Evolutionary conservation across 176 grass and related monocot species (phyloP).

Genomic region (Saccharum spontaneum): DNA sequence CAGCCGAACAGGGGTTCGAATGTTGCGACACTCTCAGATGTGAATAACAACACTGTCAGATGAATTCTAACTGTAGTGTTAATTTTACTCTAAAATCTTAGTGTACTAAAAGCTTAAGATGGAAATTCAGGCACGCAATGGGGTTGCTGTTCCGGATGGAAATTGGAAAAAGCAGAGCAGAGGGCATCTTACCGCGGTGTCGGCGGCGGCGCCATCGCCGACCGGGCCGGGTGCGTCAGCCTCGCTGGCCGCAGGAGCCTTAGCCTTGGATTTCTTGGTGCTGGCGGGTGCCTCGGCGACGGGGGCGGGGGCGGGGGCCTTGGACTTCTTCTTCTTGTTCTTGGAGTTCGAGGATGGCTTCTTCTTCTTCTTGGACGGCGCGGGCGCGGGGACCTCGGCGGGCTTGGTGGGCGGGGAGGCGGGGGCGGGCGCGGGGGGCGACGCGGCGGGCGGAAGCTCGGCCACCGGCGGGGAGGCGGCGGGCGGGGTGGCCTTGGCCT

Average conservation of each 20-base stretch:
- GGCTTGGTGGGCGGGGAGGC: conserved; percentile 46
- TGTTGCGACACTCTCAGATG: no score
- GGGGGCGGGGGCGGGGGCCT: conserved; percentile 47
- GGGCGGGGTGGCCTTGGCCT: conserved; percentile 28
- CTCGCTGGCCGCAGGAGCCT: conserved; percentile 12
- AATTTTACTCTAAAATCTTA: not conserved
- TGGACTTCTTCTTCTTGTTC: conserved; percentile 61
- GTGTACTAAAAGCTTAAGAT: no score
- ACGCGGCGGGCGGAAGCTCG: conserved; percentile 7
- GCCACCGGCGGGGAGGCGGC: not conserved
- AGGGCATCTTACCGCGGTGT: conserved; percentile 37
- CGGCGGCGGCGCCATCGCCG: conserved; percentile 24
- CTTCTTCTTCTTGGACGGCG: conserved; percentile 61
- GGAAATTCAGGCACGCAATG: not conserved
- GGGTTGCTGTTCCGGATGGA: not conserved
- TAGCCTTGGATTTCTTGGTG: conserved; percentile 38
- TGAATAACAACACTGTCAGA: not conserved
- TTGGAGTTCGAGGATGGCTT: conserved; percentile 23
- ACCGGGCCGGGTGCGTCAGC: conserved; percentile 39
- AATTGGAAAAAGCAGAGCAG: not conserved
- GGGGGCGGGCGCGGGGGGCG: conserved; percentile 22
- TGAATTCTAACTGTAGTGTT: not conserved
- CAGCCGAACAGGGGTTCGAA: no score
- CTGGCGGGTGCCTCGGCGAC: conserved; percentile 33
- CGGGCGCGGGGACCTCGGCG: conserved; percentile 49